Evolutionary conservation across 2,329 filamentous ascomycete species (phyloP), one percentile per base, ranked within the genome.

Genomic region (Aspergillus pseudoviridinutans): DNA sequence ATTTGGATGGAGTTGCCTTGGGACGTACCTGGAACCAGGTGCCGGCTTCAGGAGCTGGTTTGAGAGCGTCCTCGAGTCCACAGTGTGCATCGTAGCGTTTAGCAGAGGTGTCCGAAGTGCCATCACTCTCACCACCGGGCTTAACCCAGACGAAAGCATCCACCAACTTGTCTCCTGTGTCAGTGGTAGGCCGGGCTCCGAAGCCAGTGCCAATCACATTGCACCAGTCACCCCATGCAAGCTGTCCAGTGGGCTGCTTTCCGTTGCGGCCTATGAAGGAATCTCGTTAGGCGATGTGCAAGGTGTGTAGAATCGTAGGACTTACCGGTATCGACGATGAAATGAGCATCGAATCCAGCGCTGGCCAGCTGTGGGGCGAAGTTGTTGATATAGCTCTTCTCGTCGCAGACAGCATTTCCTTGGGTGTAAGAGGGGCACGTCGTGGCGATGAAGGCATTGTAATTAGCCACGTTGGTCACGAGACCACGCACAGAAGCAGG

Each of bases 71-170:
- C 1, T 72, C 61, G 8, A 77, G 73, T 28, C 84, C 84, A 60
- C 84, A 87, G 71, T 82, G 75, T 51, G 72, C 71, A 67, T 85
- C 82, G 68, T 82, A 86, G 53, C 81, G 80, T 22, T 73, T 61
- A 9, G 84, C 78, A 35, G 65, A 73, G 42, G 74, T 76, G 65
- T 84, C 72, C 38, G 77, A 80, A 41, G 79, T 82, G 56, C 79
- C 80, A 57, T 82, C 80, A 55, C 75, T 77, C 69, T 82, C 80
- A 54, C 79, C 80, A 61, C 87, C 87, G 4, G 87, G 87, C 80
- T 89, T 89, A 64, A 88, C 77, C 87, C 87, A 89, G 57, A 88
- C 86, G 62, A 89, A 86, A 44, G 86, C 85, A 69, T 89, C 87
- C 35, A 82, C 77, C 20, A 86, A 75, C 1, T 73, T 68, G 61